Conservation (phyloP, 1,139 yeast species). For the Suhomyces bokatorum region DNA sequence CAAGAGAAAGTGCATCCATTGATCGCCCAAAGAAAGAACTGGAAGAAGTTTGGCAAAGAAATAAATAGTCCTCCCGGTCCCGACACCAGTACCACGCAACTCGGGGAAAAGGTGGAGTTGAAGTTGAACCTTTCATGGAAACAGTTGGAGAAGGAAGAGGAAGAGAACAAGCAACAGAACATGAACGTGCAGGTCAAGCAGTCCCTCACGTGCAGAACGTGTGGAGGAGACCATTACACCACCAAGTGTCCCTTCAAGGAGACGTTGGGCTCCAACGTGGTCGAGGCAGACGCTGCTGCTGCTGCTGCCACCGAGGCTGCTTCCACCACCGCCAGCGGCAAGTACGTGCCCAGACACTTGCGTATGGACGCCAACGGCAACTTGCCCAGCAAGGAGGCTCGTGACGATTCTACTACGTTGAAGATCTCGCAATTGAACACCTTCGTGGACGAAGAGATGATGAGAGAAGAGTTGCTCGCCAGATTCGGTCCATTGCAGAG, state of each 20-base stretch:
- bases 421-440: slow-evolving; percentile 91
- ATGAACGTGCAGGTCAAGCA: slow-evolving; percentile 23
- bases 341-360: slow-evolving; percentile 79
- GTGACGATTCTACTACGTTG: slow-evolving; percentile 87
- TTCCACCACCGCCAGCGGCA: slow-evolving; percentile 33
- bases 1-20: slow-evolving; percentile 80
- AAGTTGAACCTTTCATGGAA: slow-evolving; percentile 74
- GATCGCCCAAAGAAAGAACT: slow-evolving; percentile 70
- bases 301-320: slow-evolving; percentile 37
- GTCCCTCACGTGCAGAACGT: slow-evolving; percentile 76
- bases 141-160: slow-evolving; percentile 56
- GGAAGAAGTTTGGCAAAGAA: slow-evolving; percentile 86
- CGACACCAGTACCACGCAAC: slow-evolving; percentile 81
- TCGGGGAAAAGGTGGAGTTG: slow-evolving; percentile 78
- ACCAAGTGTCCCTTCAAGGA: slow-evolving; percentile 95
- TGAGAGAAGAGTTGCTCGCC: slow-evolving; percentile 70
- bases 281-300: slow-evolving; percentile 33
- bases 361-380: slow-evolving; percentile 63
- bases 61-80: slow-evolving; percentile 79
- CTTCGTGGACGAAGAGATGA: slow-evolving; percentile 78
- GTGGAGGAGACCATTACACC: slow-evolving; percentile 95
- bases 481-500: slow-evolving; percentile 76
- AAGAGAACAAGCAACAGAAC: slow-evolving; percentile 60
- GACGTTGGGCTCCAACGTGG: slow-evolving; percentile 63
- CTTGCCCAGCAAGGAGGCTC: slow-evolving; percentile 52